These are phyloP conservation scores for Penicillium daleae DNA, from an alignment of 495 filamentous ascomycete species.

Conservation along the genomic window DNA sequence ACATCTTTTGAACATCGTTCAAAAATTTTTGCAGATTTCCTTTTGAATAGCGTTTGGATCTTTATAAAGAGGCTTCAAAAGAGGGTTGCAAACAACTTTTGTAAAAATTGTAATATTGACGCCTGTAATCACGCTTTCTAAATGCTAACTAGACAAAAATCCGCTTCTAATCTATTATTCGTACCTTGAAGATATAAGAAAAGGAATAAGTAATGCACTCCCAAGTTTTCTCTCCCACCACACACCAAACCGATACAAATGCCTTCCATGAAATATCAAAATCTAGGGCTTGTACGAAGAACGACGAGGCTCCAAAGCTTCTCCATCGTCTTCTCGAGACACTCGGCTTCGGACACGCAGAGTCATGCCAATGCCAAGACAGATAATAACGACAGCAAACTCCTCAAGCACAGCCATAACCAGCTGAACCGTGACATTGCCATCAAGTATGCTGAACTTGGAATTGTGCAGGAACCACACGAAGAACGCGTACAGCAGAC, in stretches of 20 bases:
- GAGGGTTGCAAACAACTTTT: too few species aligned
- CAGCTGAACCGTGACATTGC: constrained; percentile 39
- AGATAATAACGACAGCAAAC: constrained; percentile 37
- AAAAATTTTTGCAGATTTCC: not conserved
- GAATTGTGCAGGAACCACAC: constrained; percentile 36
- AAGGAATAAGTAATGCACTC: not conserved
- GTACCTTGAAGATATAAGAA: not conserved
- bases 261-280: not conserved
- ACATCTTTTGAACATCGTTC: not conserved
- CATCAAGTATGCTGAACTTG: constrained; percentile 39
- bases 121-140: not conserved
- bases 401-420: constrained; percentile 47
- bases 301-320: constrained; percentile 2
- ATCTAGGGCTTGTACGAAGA: constrained; percentile 1
- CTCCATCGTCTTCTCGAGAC: not conserved
- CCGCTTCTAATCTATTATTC: too few species aligned
- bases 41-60: not conserved
- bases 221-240: not conserved
- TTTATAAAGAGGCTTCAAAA: not conserved
- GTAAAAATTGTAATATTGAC: not conserved
- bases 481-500: constrained; percentile 42
- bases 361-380: constrained; percentile 41
- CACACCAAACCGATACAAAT: not conserved
- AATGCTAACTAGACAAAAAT: not conserved
- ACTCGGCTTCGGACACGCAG: constrained; percentile 16